Conservation (phyloP, 2,329 filamentous ascomycete genomes). For the Esteya vermicola region DNA sequence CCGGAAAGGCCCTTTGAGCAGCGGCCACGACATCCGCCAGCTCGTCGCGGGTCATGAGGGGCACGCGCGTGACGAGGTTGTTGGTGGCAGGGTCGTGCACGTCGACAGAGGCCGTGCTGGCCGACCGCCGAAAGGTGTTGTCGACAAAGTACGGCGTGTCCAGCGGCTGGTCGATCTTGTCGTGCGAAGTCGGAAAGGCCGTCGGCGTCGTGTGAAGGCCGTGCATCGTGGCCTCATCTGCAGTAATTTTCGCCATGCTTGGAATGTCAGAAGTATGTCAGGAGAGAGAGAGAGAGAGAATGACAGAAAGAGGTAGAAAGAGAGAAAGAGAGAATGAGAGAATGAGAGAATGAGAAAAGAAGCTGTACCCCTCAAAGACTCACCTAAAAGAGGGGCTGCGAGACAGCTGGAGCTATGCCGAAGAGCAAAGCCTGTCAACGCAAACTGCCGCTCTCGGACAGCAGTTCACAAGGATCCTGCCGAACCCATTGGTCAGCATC, state of each 20-base stretch:
- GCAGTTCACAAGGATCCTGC: no score
- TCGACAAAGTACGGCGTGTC: conserved; percentile 71
- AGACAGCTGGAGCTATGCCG: no score
- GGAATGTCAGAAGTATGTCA: neutral
- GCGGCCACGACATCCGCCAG: conserved; percentile 64
- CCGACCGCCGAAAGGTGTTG: conserved; percentile 59
- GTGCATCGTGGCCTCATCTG: neutral
- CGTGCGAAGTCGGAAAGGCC: conserved; percentile 55
- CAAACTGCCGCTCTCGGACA: no score
- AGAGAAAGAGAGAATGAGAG: neutral
- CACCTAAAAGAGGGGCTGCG: no score
- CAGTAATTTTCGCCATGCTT: neutral
- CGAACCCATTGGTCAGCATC: no score
- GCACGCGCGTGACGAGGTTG: conserved; percentile 71
- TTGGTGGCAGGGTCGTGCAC: conserved; percentile 72
- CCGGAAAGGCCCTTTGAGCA: conserved; percentile 59
- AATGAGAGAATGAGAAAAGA: no score
- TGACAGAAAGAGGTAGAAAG: neutral
- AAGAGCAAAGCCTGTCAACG: no score
- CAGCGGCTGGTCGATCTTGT: conserved; percentile 49
- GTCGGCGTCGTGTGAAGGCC: conserved; percentile 18
- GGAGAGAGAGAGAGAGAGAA: neutral
- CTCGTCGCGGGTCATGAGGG: conserved; percentile 68
- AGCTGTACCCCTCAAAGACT: no score
- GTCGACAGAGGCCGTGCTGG: conserved; percentile 59